Conservation (phyloP, 1,284 basidiomycete species). For the Malassezia sp. region DNA sequence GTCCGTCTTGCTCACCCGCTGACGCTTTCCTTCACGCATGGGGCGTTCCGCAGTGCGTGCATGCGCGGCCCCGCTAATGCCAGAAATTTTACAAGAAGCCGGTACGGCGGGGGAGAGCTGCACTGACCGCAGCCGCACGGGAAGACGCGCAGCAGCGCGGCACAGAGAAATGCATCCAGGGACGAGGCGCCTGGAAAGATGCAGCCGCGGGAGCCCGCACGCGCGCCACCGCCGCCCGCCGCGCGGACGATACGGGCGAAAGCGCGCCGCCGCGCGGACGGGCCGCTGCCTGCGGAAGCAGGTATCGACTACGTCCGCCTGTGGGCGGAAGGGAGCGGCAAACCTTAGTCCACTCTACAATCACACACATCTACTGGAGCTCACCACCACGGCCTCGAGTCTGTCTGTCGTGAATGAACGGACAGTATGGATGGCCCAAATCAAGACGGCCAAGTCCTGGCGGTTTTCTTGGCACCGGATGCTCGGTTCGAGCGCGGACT, state of each 20-base stretch:
- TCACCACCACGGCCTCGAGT: too few species aligned
- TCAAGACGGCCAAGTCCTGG: too few species aligned
- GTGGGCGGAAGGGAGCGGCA: constrained; percentile 7
- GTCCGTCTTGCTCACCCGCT: too few species aligned
- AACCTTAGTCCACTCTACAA: too few species aligned
- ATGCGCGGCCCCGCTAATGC: not conserved
- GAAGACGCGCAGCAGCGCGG: constrained; percentile 1
- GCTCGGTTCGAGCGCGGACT: too few species aligned
- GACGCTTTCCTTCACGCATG: constrained; percentile 5
- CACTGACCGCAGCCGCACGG: not conserved
- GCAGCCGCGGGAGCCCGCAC: not conserved
- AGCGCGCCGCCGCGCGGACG: constrained; percentile 5
- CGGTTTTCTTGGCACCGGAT: too few species aligned
- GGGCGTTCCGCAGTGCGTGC: constrained; percentile 13
- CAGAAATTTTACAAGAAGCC: constrained; percentile 16
- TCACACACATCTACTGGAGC: too few species aligned
- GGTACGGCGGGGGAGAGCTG: not conserved
- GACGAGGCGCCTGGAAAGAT: not conserved
- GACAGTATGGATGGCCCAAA: too few species aligned
- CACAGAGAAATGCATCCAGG: too few species aligned
- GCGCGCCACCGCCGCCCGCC: not conserved
- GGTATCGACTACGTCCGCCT: constrained; percentile 15
- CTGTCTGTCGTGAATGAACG: too few species aligned
- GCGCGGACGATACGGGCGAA: not conserved
- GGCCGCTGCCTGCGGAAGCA: constrained; percentile 14